A percentile compares a stretch with the other conserved stretches of the same genome.
Evolutionary conservation across 805 yeast genomes (phyloP).

Genomic region (Torulaspora maleeae): DNA sequence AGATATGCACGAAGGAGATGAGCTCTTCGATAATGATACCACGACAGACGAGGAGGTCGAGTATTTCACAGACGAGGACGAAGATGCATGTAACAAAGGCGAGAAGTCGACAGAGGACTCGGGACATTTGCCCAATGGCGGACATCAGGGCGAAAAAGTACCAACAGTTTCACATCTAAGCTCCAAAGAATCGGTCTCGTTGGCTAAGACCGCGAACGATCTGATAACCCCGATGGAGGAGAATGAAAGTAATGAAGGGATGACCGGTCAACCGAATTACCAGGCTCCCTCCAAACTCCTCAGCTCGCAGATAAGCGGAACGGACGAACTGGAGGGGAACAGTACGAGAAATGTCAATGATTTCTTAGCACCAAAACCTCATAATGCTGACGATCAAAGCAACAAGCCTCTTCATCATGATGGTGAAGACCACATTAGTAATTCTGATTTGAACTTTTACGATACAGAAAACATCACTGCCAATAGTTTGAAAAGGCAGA

Average conservation of each 20-base stretch:
- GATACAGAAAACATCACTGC: conserved; percentile 12
- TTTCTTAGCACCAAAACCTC: neutral
- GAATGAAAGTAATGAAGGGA: conserved; percentile 1
- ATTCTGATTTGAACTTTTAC: conserved; percentile 6
- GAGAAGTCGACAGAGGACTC: neutral
- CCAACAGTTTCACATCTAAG: neutral
- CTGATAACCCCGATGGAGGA: conserved; percentile 9
- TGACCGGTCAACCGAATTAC: conserved; percentile 17
- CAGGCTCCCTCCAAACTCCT: conserved; percentile 21
- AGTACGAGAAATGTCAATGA: neutral
- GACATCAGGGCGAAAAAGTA: neutral
- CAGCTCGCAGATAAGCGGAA: neutral
- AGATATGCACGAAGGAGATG: conserved; percentile 26
- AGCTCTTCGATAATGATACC: conserved; percentile 21
- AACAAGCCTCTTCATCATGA: conserved; percentile 18
- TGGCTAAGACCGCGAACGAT: conserved; percentile 9
- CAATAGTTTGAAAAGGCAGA: conserved; percentile 24
- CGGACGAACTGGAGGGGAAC: neutral
- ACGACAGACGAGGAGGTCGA: conserved; percentile 41
- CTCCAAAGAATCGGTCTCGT: conserved; percentile 3
- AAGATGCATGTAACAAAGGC: conserved; percentile 9
- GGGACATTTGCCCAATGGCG: neutral
- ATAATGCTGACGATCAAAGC: conserved; percentile 9
- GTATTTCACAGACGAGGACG: conserved; percentile 38
- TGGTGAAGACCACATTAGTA: conserved; percentile 21